Evolutionary conservation across 1,284 basidiomycete species (phyloP).

Genomic region (Ceratobasidium papillatum): DNA sequence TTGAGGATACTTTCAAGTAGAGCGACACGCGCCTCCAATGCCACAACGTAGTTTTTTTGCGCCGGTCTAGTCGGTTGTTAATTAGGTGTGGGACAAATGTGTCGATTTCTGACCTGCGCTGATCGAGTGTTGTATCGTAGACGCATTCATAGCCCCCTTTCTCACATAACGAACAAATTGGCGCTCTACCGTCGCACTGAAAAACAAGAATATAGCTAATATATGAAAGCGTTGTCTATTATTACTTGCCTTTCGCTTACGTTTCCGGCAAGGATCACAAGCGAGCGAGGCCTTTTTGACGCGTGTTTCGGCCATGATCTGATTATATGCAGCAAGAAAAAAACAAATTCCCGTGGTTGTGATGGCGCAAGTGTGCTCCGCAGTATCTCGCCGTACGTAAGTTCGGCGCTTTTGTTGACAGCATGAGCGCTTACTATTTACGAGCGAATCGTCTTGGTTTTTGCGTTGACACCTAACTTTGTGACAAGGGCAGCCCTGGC

Average conservation of each 20-base stretch:
- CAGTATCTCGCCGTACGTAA: too few relatives aligned
- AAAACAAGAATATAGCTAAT: neutral
- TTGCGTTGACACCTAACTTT: too few relatives aligned
- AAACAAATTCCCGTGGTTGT: neutral
- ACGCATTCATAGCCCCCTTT: conserved; percentile 18
- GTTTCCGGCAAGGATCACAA: conserved; percentile 27
- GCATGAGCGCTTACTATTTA: too few relatives aligned
- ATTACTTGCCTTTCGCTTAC: conserved; percentile 26
- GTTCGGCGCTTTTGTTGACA: too few relatives aligned
- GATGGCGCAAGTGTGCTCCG: neutral
- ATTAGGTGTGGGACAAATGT: neutral
- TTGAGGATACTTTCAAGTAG: conserved; percentile 24
- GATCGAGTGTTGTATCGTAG: conserved; percentile 24
- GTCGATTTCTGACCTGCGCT: conserved; percentile 11
- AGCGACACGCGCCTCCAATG: conserved; percentile 28
- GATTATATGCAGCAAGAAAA: conserved; percentile 9
- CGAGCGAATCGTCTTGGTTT: too few relatives aligned
- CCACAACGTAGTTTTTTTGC: conserved; percentile 39
- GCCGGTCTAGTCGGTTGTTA: conserved; percentile 3
- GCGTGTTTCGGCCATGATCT: conserved; percentile 23
- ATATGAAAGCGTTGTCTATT: neutral
- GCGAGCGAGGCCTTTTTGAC: conserved; percentile 18
- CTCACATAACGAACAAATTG: conserved; percentile 24
- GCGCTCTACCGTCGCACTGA: conserved; percentile 25
- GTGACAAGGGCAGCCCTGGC: too few relatives aligned